These are phyloP conservation scores for Elongisporangium prolatum DNA, from an alignment of 352 stramenopile genomes.

Conservation along the genomic window DNA sequence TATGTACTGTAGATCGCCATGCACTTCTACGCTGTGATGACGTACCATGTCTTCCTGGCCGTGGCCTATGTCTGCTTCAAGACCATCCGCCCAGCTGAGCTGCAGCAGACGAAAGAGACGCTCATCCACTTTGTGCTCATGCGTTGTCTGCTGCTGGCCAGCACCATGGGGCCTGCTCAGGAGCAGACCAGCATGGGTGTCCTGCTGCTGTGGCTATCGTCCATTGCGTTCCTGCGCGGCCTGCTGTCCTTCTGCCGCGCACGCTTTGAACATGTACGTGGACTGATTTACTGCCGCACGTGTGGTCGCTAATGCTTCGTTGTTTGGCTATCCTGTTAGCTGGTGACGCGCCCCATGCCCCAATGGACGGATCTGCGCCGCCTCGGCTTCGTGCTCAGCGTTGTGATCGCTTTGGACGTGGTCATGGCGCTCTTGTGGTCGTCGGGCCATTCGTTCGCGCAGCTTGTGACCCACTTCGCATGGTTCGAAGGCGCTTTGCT, in stretches of 20 bases:
- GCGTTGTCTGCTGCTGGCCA: slow-evolving; percentile 65
- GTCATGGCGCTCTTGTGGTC: slow-evolving; percentile 33
- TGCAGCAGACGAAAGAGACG: slow-evolving; percentile 79
- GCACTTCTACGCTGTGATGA: slow-evolving; percentile 62
- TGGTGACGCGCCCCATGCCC: slow-evolving; percentile 61
- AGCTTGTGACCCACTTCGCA: slow-evolving; percentile 56
- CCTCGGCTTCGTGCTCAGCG: slow-evolving; percentile 36
- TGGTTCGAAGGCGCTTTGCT: slow-evolving; percentile 73
- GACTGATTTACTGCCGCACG: not conserved
- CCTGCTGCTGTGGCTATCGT: slow-evolving; percentile 64
- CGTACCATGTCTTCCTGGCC: slow-evolving; percentile 62
- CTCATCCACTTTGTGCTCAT: slow-evolving; percentile 75
- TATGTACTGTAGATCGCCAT: slow-evolving; percentile 47
- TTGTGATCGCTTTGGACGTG: slow-evolving; percentile 36
- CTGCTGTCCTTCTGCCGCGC: slow-evolving; percentile 56
- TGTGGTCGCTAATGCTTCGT: not conserved
- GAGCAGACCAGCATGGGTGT: slow-evolving; percentile 33
- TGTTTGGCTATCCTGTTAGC: slow-evolving; percentile 8
- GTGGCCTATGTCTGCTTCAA: slow-evolving; percentile 43
- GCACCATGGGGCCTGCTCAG: slow-evolving; percentile 45
- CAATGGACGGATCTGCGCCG: slow-evolving; percentile 50
- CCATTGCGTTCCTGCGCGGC: slow-evolving; percentile 51
- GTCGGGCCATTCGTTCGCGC: slow-evolving; percentile 33
- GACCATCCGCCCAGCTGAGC: slow-evolving; percentile 39
- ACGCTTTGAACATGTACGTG: slow-evolving; percentile 54